phyloP scores from a whole-genome alignment of 1,284 basidiomycete genomes.

The Ceratobasidium sp. region DNA sequence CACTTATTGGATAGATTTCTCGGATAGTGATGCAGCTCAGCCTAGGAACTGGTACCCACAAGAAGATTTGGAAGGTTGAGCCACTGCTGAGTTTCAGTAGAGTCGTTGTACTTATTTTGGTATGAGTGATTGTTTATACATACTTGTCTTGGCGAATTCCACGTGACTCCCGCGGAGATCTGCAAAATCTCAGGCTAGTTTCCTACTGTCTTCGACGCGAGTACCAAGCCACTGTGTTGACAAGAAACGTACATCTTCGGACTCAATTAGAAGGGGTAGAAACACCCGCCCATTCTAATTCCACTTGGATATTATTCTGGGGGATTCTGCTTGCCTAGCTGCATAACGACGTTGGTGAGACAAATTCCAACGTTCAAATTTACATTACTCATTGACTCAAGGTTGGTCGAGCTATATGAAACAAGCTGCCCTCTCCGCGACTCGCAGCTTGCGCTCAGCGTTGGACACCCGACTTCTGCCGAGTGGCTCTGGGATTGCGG shows the following conservation, averaged over 20 bases:
- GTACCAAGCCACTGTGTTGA: too few relatives aligned
- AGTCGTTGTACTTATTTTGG: neutral
- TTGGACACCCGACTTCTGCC: neutral
- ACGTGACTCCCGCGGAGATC: too few relatives aligned
- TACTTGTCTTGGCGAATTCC: neutral
- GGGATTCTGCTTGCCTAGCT: too few relatives aligned
- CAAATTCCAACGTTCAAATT: too few relatives aligned
- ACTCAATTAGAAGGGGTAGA: too few relatives aligned
- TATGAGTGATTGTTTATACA: neutral
- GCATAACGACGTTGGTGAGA: too few relatives aligned
- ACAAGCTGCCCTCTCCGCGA: slow-evolving; percentile 27
- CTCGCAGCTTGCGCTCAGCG: slow-evolving; percentile 31
- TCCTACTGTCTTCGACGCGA: too few relatives aligned
- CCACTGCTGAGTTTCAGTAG: neutral
- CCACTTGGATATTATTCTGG: too few relatives aligned
- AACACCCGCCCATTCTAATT: too few relatives aligned
- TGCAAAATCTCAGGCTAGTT: too few relatives aligned
- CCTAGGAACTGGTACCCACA: slow-evolving; percentile 40
- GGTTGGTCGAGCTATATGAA: slow-evolving; percentile 6
- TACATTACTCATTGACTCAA: too few relatives aligned
- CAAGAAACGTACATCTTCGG: too few relatives aligned
- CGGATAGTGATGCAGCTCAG: neutral
- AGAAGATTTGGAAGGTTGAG: slow-evolving; percentile 28
- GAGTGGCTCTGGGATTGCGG: neutral
- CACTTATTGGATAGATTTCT: slow-evolving; percentile 34